Base-by-base conservation (phyloP, 108 stramenopile genomes). In the Skeletonema grethae region DNA sequence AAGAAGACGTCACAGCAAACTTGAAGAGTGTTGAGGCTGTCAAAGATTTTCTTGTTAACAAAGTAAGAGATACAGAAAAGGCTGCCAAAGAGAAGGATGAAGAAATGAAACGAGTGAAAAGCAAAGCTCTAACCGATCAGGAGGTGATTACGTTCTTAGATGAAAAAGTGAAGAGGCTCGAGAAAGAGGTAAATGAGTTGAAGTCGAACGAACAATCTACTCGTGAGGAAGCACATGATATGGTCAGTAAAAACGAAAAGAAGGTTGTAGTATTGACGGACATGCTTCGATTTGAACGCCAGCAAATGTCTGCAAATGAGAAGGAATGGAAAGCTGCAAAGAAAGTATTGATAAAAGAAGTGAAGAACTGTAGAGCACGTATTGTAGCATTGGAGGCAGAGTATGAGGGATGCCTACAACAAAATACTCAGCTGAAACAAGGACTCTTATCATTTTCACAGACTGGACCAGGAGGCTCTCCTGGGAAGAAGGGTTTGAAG, bases 71-170 rank as follows among this genome's bases (percentile, higher is more conserved):
- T 41, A 75, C 90, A 18, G 92, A 96, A 76, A 56, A 61, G 43
- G 66, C 72, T 7, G 73, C 90, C 32, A 24, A 69, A 61, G 46
- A 39, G 22, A 67, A 77, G 16, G 80, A 69, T 22, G 72, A 80
- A 50, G 90, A 93, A 28, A 72, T 85, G 57, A 84, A 88, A 41
- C 58, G 72, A 63, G 85, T 88, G 57, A 68, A 85, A 16, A 82
- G 81, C 45, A 85, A 88, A 55, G 89, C 90, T 65, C 82, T 89
- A 56, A 86, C 88, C 15, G 95, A 96, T 72, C 92, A 93, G 63
- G 95, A 96, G 68, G 95, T 96, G 22, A 96, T 96, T 85, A 88
- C 89, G 25, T 96, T 90, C 70, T 77, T 96, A 48, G 95, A 96
- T 76, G 85, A 82, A 15, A 86, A 83, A 11, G 92, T 92, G 6